These are phyloP conservation scores for Penstemon eatonii DNA, from an alignment of 257 asterid genomes.

Conservation along the genomic window DNA sequence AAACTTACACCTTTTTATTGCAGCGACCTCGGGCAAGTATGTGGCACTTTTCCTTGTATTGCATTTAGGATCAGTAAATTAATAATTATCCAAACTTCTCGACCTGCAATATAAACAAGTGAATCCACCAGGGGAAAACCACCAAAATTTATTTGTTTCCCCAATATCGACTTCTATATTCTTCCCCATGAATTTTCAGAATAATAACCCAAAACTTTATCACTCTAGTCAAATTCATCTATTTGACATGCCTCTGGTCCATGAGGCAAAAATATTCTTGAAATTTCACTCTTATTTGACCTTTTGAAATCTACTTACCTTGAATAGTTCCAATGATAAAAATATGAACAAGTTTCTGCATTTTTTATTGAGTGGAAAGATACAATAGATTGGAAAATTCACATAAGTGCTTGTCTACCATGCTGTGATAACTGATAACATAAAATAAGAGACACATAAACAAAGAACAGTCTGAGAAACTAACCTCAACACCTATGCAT, in stretches of 20 bases:
- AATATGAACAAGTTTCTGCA: background rate
- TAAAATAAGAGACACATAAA: background rate
- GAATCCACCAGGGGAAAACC: no score
- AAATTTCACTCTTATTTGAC: background rate
- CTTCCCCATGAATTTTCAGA: no score
- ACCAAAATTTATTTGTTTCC: no score
- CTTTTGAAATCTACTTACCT: conserved; percentile 2
- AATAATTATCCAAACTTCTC: no score
- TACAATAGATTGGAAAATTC: background rate
- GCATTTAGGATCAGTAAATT: no score
- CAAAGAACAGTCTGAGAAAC: conserved; percentile 27
- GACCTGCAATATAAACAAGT: no score
- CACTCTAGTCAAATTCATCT: background rate
- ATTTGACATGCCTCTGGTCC: background rate
- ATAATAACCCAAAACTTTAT: background rate
- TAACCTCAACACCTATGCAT: conserved; percentile 90
- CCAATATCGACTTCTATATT: no score
- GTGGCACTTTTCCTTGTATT: no score
- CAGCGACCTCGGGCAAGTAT: no score
- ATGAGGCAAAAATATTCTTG: background rate
- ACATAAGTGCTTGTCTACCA: background rate
- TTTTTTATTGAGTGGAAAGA: conserved; percentile 2
- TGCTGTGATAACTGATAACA: background rate
- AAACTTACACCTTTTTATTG: no score
- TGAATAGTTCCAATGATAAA: background rate